Conservation (phyloP, 108 stramenopile genomes). For the Pseudonitzschia delicatissima region DNA sequence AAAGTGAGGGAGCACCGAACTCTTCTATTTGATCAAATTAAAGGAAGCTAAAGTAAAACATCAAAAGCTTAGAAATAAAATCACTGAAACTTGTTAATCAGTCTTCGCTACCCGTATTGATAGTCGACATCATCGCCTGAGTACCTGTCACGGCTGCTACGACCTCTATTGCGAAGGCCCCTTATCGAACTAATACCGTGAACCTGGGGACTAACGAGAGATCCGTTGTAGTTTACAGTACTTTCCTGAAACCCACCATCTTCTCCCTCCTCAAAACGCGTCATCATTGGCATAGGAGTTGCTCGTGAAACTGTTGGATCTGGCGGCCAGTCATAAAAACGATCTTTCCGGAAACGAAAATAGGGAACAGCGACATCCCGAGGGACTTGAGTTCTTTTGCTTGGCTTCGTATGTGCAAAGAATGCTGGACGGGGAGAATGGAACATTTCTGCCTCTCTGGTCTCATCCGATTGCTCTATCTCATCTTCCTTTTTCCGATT, state of each 20-base stretch:
- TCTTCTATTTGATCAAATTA: too few relatives aligned
- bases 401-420: conserved; percentile 12
- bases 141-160: background rate
- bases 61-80: too few relatives aligned
- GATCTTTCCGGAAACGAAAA: conserved; percentile 47
- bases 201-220: background rate
- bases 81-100: too few relatives aligned
- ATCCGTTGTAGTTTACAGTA: background rate
- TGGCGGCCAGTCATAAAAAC: conserved; percentile 67
- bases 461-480: conserved; percentile 5
- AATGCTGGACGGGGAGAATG: conserved; percentile 38
- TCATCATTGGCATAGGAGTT: conserved; percentile 30
- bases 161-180: conserved; percentile 1
- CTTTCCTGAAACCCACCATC: background rate
- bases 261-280: background rate
- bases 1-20: too few relatives aligned
- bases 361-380: conserved; percentile 57
- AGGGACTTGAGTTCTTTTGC: conserved; percentile 27
- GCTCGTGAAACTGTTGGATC: conserved; percentile 57
- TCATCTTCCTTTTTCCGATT: conserved; percentile 28
- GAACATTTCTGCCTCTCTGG: conserved; percentile 25
- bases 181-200: background rate
- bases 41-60: too few relatives aligned
- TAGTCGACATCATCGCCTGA: background rate
- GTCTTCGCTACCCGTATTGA: background rate